phyloP scores from a whole-genome alignment of 208 protist species.

The Crithidia bombi region DNA sequence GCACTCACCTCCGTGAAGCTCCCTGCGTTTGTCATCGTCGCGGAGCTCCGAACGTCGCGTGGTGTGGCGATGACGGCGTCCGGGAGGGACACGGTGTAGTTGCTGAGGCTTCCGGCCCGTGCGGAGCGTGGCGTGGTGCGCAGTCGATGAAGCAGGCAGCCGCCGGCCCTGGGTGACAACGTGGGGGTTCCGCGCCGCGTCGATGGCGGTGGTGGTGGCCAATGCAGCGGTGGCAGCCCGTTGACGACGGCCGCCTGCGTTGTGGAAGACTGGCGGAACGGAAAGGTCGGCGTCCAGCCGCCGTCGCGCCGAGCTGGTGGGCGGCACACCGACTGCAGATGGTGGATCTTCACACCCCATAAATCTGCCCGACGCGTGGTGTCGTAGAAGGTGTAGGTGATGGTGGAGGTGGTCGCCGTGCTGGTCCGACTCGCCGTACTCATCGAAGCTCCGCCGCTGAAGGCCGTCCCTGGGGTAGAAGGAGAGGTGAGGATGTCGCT shows the following conservation, averaged over 20 bases:
- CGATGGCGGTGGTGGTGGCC: neutral
- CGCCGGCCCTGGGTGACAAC: slow-evolving; percentile 4
- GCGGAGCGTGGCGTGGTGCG: slow-evolving; percentile 30
- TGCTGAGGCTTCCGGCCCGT: neutral
- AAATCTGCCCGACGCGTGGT: slow-evolving; percentile 42
- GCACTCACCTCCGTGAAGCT: slow-evolving; percentile 7
- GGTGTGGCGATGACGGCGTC: neutral
- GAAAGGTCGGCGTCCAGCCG: neutral
- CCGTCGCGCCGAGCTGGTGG: neutral
- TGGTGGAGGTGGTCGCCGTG: neutral
- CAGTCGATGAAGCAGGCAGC: slow-evolving; percentile 27
- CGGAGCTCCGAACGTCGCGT: slow-evolving; percentile 1
- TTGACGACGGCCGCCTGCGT: slow-evolving; percentile 1
- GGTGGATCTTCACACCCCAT: slow-evolving; percentile 56
- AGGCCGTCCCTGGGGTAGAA: slow-evolving; percentile 10
- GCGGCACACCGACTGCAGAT: slow-evolving; percentile 14
- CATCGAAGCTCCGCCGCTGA: slow-evolving; percentile 4
- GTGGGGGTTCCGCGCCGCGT: slow-evolving; percentile 1
- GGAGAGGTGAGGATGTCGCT: slow-evolving; percentile 3
- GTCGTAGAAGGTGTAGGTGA: slow-evolving; percentile 46
- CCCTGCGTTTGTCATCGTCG: neutral
- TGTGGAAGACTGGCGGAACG: slow-evolving; percentile 1
- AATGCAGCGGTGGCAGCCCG: neutral
- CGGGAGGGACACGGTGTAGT: slow-evolving; percentile 1
- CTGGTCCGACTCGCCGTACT: neutral